Conservation (phyloP, 495 filamentous ascomycete genomes). For the Chlorociboria aeruginascens region DNA sequence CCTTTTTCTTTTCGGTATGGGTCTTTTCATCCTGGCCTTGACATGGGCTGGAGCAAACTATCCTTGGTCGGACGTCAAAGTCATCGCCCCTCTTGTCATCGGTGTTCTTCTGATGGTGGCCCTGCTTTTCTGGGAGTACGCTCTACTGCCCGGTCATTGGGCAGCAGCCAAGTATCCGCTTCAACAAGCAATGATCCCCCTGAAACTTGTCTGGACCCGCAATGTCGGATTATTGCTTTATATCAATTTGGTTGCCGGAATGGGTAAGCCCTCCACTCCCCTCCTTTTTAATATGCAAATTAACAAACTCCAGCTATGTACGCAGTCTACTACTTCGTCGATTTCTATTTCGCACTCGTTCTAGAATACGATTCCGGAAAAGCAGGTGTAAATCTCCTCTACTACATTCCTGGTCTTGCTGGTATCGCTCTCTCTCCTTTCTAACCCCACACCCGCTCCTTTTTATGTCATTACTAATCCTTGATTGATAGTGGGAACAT, state of each 20-base stretch:
- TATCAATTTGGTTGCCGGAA: slow-evolving; percentile 40
- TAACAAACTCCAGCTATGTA: slow-evolving; percentile 23
- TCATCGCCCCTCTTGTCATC: slow-evolving; percentile 38
- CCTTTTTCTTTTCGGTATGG: slow-evolving; percentile 47
- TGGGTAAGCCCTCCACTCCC: slow-evolving; percentile 30
- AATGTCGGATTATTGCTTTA: slow-evolving; percentile 40
- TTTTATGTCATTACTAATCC: not conserved
- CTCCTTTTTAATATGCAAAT: not conserved
- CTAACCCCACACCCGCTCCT: not conserved
- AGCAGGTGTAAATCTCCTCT: slow-evolving; percentile 40
- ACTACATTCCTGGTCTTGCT: slow-evolving; percentile 30
- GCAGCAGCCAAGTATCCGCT: slow-evolving; percentile 31
- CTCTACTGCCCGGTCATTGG: slow-evolving; percentile 34
- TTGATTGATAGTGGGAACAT: slow-evolving; percentile 33
- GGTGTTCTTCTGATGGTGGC: slow-evolving; percentile 32
- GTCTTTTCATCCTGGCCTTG: slow-evolving; percentile 42
- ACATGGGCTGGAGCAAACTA: slow-evolving; percentile 49
- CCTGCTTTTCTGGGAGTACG: slow-evolving; percentile 43
- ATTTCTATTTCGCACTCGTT: slow-evolving; percentile 46
- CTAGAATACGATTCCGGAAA: slow-evolving; percentile 30
- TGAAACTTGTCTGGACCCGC: slow-evolving; percentile 33
- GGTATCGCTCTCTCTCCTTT: slow-evolving; percentile 18
- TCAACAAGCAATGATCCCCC: slow-evolving; percentile 46
- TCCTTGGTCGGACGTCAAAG: slow-evolving; percentile 36
- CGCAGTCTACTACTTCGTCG: slow-evolving; percentile 48